Evolutionary conservation across 2,329 filamentous ascomycete genomes (phyloP).

Genomic region (Hypocrella siamensis): DNA sequence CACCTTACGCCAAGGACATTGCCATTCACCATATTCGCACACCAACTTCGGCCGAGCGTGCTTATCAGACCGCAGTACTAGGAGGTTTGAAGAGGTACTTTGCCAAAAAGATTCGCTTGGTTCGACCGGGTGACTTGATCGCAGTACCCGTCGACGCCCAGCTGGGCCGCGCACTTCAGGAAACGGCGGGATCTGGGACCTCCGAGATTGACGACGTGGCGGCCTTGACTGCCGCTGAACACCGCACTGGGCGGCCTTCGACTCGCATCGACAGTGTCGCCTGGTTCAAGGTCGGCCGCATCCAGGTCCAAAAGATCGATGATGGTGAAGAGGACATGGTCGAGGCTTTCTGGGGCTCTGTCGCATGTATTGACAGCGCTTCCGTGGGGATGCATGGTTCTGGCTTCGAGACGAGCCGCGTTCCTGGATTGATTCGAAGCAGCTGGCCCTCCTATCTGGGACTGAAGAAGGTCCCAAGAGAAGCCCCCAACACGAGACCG

Average conservation of each 20-base stretch:
- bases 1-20: slow-evolving; percentile 55
- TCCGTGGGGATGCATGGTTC: slow-evolving; percentile 85
- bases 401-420: slow-evolving; percentile 66
- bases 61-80: slow-evolving; percentile 73
- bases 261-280: slow-evolving; percentile 47
- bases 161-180: slow-evolving; percentile 67
- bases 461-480: slow-evolving; percentile 48
- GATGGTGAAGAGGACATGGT: slow-evolving; percentile 42
- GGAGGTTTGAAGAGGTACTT: slow-evolving; percentile 81
- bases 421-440: slow-evolving; percentile 61
- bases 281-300: slow-evolving; percentile 84
- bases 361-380: slow-evolving; percentile 72
- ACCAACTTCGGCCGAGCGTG: slow-evolving; percentile 71
- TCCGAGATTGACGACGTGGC: slow-evolving; percentile 58
- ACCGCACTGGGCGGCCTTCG: slow-evolving; percentile 10
- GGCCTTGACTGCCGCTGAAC: slow-evolving; percentile 29
- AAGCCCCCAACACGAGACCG: slow-evolving; percentile 18
- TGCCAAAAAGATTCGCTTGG: slow-evolving; percentile 62
- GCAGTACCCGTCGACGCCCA: slow-evolving; percentile 79
- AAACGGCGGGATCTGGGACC: slow-evolving; percentile 42
- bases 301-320: slow-evolving; percentile 39
- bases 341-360: slow-evolving; percentile 67
- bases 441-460: slow-evolving; percentile 87
- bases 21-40: slow-evolving; percentile 80
- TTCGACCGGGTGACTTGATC: slow-evolving; percentile 77